Conservation (phyloP, 176 grass and related monocot genomes). For the Juncus effusus region DNA sequence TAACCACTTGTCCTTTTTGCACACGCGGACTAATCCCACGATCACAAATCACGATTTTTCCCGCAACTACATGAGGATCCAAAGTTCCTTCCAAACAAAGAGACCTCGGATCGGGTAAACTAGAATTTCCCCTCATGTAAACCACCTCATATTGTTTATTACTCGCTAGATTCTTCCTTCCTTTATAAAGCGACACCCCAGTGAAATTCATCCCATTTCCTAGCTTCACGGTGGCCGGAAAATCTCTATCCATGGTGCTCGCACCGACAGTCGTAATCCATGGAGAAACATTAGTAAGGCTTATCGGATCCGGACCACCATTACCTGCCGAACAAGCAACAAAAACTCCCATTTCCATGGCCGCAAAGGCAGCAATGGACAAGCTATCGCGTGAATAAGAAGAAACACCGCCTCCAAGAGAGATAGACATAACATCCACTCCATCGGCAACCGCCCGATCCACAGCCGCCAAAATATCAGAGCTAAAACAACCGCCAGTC, state of each 20-base stretch:
- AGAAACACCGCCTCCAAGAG: constrained; percentile 84
- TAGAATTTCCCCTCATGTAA: constrained; percentile 64
- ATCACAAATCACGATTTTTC: constrained; percentile 92
- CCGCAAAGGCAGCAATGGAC: constrained; percentile 78
- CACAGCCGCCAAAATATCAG: constrained; percentile 96
- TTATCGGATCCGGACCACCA: constrained; percentile 80
- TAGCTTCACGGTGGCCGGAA: constrained; percentile 62
- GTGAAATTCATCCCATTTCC: constrained; percentile 67
- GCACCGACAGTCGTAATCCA: constrained; percentile 95
- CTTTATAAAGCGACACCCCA: constrained; percentile 86
- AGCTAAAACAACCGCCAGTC: constrained; percentile 95
- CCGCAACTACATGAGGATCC: constrained; percentile 46
- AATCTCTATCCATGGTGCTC: constrained; percentile 94
- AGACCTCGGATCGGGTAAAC: constrained; percentile 59
- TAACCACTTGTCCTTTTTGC: constrained; percentile 96
- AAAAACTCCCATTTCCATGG: constrained; percentile 98
- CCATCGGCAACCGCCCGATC: constrained; percentile 87
- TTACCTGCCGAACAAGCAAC: constrained; percentile 94
- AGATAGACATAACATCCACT: constrained; percentile 96
- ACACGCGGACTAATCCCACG: constrained; percentile 86
- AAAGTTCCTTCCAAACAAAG: constrained; percentile 83
- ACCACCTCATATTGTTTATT: constrained; percentile 55
- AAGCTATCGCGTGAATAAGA: constrained; percentile 78
- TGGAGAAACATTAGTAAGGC: constrained; percentile 85
- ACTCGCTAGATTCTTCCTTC: constrained; percentile 37